Evolutionary conservation across 805 yeast genomes (phyloP).

Genomic region (Candida saitoana): DNA sequence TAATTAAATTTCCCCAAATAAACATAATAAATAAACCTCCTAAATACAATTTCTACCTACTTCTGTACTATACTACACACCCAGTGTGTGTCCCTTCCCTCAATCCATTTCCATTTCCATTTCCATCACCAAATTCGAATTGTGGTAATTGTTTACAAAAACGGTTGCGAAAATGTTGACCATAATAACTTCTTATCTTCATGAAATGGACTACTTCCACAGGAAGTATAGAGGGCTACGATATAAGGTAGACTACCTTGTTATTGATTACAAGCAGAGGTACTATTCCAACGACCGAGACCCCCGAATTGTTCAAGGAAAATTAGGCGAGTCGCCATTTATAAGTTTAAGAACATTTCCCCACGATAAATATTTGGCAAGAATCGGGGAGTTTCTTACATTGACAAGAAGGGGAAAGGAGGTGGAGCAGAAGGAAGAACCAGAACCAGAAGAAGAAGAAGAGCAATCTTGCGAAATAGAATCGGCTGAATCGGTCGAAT

Average conservation of each 20-base stretch:
- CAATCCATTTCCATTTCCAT: neutral
- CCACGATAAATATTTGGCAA: constrained; percentile 25
- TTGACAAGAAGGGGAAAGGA: constrained; percentile 9
- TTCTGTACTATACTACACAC: no score
- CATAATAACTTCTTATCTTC: no score
- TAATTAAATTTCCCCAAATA: no score
- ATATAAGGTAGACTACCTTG: constrained; percentile 29
- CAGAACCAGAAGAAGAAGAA: neutral
- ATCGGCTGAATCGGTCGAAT: neutral
- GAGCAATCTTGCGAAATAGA: neutral
- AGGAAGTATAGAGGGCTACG: constrained; percentile 21
- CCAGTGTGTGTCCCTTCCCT: neutral
- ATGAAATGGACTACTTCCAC: constrained; percentile 1
- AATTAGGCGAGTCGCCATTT: constrained; percentile 28
- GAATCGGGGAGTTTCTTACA: constrained; percentile 31
- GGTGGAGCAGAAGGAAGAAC: neutral
- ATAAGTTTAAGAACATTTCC: constrained; percentile 37
- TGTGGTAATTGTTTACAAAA: constrained; percentile 1
- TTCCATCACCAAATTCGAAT: neutral
- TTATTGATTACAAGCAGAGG: constrained; percentile 31
- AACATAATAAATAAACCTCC: no score
- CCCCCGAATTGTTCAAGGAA: constrained; percentile 35
- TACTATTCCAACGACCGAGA: constrained; percentile 36
- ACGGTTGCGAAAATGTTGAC: constrained; percentile 3
- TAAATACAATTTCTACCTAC: no score